Percentiles rank a stretch among this genome's conserved stretches.
Conservation (phyloP, 192 early-diverging fungal genomes). For the Gigaspora rosea region DNA sequence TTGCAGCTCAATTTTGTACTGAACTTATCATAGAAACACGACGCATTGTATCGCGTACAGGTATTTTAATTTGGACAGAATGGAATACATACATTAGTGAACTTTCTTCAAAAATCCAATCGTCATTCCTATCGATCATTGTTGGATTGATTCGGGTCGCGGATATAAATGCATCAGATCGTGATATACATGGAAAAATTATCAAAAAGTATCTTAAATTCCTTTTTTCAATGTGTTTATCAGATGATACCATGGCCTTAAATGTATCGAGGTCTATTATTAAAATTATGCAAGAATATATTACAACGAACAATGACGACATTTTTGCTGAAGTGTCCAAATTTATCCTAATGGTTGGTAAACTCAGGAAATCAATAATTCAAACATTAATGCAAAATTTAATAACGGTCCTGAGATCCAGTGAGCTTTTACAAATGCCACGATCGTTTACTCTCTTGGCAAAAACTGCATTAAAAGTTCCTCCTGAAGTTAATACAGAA, state of each 20-base stretch:
- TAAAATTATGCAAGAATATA: neutral
- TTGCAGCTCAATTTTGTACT: neutral
- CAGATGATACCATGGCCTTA: neutral
- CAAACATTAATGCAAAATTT: constrained; percentile 8
- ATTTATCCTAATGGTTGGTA: constrained; percentile 11
- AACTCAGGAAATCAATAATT: neutral
- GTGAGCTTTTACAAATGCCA: constrained; percentile 9
- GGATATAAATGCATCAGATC: neutral
- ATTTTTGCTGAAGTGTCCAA: neutral
- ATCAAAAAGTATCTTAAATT: constrained; percentile 14
- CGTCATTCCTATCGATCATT: neutral
- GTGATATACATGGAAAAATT: neutral
- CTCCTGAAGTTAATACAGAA: neutral
- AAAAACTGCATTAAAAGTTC: constrained; percentile 4
- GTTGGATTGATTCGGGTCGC: neutral
- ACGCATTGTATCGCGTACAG: neutral
- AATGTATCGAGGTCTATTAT: neutral
- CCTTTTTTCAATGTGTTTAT: constrained; percentile 4
- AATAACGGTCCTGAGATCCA: neutral
- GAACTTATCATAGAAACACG: constrained; percentile 9
- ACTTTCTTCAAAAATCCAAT: neutral
- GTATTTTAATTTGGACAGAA: neutral
- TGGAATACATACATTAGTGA: constrained; percentile 17
- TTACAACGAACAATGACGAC: neutral
- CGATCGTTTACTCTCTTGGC: neutral